phyloP scores from a whole-genome alignment of 371 early-diverging fungal species.

The Mucor saturninus region DNA sequence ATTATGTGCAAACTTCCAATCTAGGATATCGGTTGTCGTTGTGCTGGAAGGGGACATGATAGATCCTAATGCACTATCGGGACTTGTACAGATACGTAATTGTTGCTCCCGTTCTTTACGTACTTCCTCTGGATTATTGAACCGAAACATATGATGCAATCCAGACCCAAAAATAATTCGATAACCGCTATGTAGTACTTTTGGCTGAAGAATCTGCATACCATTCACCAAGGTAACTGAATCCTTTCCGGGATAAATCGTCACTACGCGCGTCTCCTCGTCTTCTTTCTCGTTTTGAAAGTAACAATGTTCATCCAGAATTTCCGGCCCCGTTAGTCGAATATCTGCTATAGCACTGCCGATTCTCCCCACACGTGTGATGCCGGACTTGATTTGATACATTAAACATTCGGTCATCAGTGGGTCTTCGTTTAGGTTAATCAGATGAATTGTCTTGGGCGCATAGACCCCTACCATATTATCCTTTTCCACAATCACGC shows the following conservation, averaged over 20 bases:
- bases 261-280: slow-evolving; percentile 53
- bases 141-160: slow-evolving; percentile 79
- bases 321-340: slow-evolving; percentile 68
- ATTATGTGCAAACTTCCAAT: slow-evolving; percentile 78
- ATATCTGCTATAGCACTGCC: slow-evolving; percentile 67
- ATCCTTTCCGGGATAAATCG: slow-evolving; percentile 61
- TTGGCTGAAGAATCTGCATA: slow-evolving; percentile 58
- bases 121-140: slow-evolving; percentile 85
- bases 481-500: slow-evolving; percentile 74
- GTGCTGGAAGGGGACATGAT: not conserved
- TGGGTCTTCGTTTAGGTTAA: slow-evolving; percentile 90
- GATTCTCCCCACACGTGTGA: slow-evolving; percentile 72
- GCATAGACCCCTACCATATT: slow-evolving; percentile 75
- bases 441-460: slow-evolving; percentile 80
- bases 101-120: slow-evolving; percentile 65
- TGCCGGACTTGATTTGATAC: slow-evolving; percentile 80
- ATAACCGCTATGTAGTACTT: slow-evolving; percentile 70
- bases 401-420: slow-evolving; percentile 87
- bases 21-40: slow-evolving; percentile 59
- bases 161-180: slow-evolving; percentile 78
- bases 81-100: slow-evolving; percentile 28
- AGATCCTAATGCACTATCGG: not conserved
- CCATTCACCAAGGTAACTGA: slow-evolving; percentile 80
- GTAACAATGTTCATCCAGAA: slow-evolving; percentile 75
- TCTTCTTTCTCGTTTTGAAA: slow-evolving; percentile 59